Conservation (phyloP, 1,284 basidiomycete species). For the Rhodotorula sp. region DNA sequence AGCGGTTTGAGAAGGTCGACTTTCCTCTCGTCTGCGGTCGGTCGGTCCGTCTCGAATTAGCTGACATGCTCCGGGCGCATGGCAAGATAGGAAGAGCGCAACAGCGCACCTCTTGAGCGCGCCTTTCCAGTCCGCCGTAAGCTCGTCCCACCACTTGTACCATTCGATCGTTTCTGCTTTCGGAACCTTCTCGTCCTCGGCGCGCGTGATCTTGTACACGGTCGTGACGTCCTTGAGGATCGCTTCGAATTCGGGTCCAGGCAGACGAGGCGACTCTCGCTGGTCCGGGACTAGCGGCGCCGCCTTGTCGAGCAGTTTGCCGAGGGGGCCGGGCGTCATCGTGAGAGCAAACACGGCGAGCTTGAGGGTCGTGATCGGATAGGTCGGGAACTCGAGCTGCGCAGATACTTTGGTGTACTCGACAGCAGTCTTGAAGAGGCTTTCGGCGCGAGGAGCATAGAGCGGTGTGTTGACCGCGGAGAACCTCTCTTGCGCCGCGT, state of each 20-base stretch:
- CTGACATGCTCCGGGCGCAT: not conserved
- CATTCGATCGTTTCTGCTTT: conserved; percentile 16
- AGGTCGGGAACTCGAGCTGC: conserved; percentile 27
- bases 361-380: conserved; percentile 27
- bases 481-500: conserved; percentile 23
- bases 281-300: not conserved
- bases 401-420: conserved; percentile 30
- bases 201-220: conserved; percentile 21
- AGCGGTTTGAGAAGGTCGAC: conserved; percentile 12
- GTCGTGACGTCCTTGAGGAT: conserved; percentile 22
- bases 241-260: conserved; percentile 12
- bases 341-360: conserved; percentile 27
- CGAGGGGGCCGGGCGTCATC: conserved; percentile 31
- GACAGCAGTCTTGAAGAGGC: conserved; percentile 14
- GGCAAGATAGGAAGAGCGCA: no score
- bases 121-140: conserved; percentile 17
- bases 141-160: conserved; percentile 19
- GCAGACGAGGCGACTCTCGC: conserved; percentile 5
- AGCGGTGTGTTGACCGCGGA: conserved; percentile 14
- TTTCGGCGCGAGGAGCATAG: conserved; percentile 15
- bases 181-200: conserved; percentile 3
- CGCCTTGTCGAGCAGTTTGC: not conserved
- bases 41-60: not conserved
- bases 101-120: conserved; percentile 4
- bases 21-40: not conserved